Evolutionary conservation across 2,329 filamentous ascomycete species (phyloP).

Genomic region (Bertia moriformis): DNA sequence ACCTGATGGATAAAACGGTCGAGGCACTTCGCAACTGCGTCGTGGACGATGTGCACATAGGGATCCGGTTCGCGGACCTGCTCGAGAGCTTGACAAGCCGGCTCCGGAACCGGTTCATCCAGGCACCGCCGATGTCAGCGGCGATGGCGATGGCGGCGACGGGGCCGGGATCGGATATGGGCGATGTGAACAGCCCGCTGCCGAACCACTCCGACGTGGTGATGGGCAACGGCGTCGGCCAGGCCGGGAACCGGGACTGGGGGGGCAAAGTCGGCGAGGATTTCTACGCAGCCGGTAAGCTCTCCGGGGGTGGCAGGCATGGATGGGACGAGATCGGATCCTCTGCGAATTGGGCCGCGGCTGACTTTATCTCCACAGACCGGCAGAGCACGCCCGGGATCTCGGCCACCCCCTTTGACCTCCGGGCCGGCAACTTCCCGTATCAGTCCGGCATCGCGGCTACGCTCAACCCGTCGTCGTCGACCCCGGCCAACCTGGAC

Average conservation of each 20-base stretch:
- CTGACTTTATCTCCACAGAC: constrained; percentile 3
- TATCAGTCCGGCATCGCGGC: constrained; percentile 31
- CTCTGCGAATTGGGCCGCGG: not conserved
- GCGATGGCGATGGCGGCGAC: constrained; percentile 20
- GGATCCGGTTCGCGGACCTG: constrained; percentile 70
- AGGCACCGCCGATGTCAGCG: constrained; percentile 37
- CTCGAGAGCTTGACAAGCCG: constrained; percentile 66
- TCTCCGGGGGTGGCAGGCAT: no score
- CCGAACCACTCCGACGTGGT: constrained; percentile 15
- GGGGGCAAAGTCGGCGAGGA: not conserved
- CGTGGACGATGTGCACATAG: constrained; percentile 73
- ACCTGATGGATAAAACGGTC: constrained; percentile 61
- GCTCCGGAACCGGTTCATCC: constrained; percentile 61
- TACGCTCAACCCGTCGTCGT: constrained; percentile 29
- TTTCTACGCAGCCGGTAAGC: not conserved
- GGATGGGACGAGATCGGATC: no score
- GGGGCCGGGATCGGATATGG: constrained; percentile 22
- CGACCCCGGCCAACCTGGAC: constrained; percentile 27
- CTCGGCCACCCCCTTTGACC: constrained; percentile 48
- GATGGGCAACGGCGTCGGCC: constrained; percentile 6
- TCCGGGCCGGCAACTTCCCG: constrained; percentile 36
- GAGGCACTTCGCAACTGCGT: constrained; percentile 63
- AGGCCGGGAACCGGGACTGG: not conserved
- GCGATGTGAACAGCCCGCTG: constrained; percentile 3
- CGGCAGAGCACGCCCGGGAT: constrained; percentile 30